phyloP scores from a whole-genome alignment of 805 yeast species.

The Pichia heedii region DNA sequence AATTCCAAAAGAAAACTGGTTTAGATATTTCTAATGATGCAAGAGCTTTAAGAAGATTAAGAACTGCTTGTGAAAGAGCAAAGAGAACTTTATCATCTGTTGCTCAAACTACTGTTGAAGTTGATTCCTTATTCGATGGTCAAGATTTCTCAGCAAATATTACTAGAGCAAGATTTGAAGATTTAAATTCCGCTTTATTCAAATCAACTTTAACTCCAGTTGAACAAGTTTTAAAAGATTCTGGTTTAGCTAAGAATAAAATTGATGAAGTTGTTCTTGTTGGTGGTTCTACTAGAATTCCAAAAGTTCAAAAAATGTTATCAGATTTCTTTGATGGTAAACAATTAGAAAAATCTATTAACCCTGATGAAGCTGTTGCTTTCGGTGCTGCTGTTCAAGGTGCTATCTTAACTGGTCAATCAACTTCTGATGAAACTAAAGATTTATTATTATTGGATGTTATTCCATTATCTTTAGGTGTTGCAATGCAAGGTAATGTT shows the following conservation, averaged over 20 bases:
- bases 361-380: constrained; percentile 99
- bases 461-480: constrained; percentile 97
- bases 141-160: constrained; percentile 88
- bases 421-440: constrained; percentile 85
- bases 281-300: constrained; percentile 99
- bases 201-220: constrained; percentile 92
- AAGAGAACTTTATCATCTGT: constrained; percentile 97
- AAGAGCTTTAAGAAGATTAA: constrained; percentile 95
- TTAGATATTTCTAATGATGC: constrained; percentile 82
- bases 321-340: constrained; percentile 95
- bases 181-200: constrained; percentile 85
- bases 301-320: constrained; percentile 91
- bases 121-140: constrained; percentile 92
- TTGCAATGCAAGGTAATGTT: constrained; percentile 99
- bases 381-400: constrained; percentile 99
- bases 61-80: constrained; percentile 99
- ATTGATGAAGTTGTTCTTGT: constrained; percentile 93
- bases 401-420: constrained; percentile 92
- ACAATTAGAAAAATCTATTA: constrained; percentile 91
- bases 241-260: constrained; percentile 73
- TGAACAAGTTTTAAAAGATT: constrained; percentile 89
- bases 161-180: constrained; percentile 98
- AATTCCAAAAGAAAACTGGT: constrained; percentile 88
- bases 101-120: constrained; percentile 93
- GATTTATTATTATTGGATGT: constrained; percentile 94